Base-by-base conservation (phyloP, 495 filamentous ascomycete genomes). In the Penicillium silybi region DNA sequence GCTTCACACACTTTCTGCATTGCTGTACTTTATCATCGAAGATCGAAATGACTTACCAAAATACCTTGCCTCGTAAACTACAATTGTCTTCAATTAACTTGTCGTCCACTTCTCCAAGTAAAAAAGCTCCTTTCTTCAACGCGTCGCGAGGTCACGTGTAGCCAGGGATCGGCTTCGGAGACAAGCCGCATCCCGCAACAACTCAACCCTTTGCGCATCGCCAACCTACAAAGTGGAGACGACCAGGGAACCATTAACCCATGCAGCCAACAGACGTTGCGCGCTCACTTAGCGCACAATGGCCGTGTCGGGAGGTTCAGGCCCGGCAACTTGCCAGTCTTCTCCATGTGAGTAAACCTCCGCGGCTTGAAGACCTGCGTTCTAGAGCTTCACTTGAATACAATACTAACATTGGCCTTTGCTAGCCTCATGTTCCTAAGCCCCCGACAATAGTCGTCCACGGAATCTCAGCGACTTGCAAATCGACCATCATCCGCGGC, bases 401-500 rank as follows among this genome's bases (percentile, higher is more conserved):
- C 4, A 18, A 11, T 39, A n/a, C 37, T 39, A 18, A 39, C 37
- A 19, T 19, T 39, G 16, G 20, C 15, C 50, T 54, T 34, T 19
- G 32, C 52, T 50, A 80, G 77, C 68, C 70, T 37, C 52, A 54
- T 18, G 53, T 69, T 4, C 69, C 73, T 46, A 77, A 70, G 41
- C 77, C 79, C 6, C 53, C 78, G 3, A 86, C 84, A 38, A 57
- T 97, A 3, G 83, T 96, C 6, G 67, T 93, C 41, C 82, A 97
- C 59, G 93, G 93, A 17, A 82, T 90, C n/a, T 84, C 90, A 54
- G 85, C 90, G n/a, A 97, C 92, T 0, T 95, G 93, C 54, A 97
- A 97, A 71, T 88, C 80, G 22, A 78, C 81, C 44, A 80, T 96
- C 43, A 71, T 87, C 19, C 72, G 74, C 38, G 73, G 77, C 8